A percentile compares a stretch with the other conserved stretches of the same genome.
Conservation (phyloP, 2,329 filamentous ascomycete genomes). For the Reticulascus tulasneorum region DNA sequence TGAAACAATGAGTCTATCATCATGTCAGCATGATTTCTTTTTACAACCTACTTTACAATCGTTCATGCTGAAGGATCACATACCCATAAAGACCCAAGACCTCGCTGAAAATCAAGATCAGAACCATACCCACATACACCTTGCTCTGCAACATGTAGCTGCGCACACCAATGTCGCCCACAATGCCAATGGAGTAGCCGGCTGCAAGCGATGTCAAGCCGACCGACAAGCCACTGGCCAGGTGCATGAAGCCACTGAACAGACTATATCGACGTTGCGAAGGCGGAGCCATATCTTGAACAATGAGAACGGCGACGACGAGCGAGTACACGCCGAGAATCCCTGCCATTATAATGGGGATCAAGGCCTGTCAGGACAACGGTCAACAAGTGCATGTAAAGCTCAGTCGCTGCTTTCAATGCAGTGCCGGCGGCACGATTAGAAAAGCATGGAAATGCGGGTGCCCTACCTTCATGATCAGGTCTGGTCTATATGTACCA, state of each 20-base stretch:
- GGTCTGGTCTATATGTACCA: too few relatives aligned
- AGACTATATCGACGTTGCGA: neutral
- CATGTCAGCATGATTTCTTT: neutral
- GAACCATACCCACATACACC: constrained; percentile 96
- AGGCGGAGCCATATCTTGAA: neutral
- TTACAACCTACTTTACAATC: too few relatives aligned
- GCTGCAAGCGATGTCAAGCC: constrained; percentile 90
- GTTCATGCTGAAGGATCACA: too few relatives aligned
- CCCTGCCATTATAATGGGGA: too few relatives aligned
- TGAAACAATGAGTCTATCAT: constrained; percentile 13
- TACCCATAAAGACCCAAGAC: constrained; percentile 96
- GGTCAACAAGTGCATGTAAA: too few relatives aligned
- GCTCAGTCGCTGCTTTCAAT: too few relatives aligned
- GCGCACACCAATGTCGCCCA: constrained; percentile 90
- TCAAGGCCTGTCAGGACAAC: too few relatives aligned
- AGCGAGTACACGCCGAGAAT: too few relatives aligned
- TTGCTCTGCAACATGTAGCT: constrained; percentile 95
- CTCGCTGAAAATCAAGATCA: constrained; percentile 98
- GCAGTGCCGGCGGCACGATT: too few relatives aligned
- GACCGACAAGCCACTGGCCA: constrained; percentile 85
- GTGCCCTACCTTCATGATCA: too few relatives aligned
- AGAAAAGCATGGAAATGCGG: too few relatives aligned
- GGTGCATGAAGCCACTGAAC: constrained; percentile 83
- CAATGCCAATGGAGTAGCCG: constrained; percentile 93
- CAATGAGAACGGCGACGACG: too few relatives aligned